A percentile compares a stretch with the other conserved stretches of the same genome.
Evolutionary conservation across 2,329 filamentous ascomycete genomes (phyloP).

Genomic region (Diaporthe sp.): DNA sequence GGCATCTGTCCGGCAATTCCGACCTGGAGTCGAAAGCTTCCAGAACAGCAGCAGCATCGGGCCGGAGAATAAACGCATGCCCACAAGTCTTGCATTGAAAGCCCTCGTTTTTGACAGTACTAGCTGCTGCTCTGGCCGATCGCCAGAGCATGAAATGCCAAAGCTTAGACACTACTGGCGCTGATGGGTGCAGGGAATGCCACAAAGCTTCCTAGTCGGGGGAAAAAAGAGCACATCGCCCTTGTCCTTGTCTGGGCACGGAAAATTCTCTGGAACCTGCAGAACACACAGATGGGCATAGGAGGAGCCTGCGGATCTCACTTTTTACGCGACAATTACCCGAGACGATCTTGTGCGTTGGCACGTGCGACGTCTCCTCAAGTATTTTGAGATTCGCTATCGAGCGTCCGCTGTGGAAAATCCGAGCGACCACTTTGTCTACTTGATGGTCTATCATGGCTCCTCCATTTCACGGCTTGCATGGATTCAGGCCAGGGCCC

Average conservation of each 20-base stretch:
- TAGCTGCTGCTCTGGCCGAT: not conserved
- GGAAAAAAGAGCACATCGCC: slow-evolving; percentile 8
- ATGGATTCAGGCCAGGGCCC: not conserved
- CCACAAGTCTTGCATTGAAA: not conserved
- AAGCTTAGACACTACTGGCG: not conserved
- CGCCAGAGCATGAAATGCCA: slow-evolving; percentile 23
- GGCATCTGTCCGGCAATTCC: not conserved
- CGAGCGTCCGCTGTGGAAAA: not conserved
- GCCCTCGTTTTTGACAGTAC: not conserved
- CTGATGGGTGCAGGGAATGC: not conserved
- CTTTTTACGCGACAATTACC: slow-evolving; percentile 1
- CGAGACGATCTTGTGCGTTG: not conserved
- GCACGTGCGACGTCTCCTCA: not conserved
- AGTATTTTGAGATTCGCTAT: not conserved
- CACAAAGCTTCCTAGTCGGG: slow-evolving; percentile 5
- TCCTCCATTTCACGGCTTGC: not conserved
- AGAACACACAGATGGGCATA: slow-evolving; percentile 10
- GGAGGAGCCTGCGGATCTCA: slow-evolving; percentile 11
- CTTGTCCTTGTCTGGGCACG: slow-evolving; percentile 23
- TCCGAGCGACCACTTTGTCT: not conserved
- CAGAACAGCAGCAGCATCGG: not conserved
- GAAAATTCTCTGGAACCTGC: slow-evolving; percentile 13
- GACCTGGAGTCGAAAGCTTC: not conserved
- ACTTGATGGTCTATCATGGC: too few species aligned
- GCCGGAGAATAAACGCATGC: not conserved